These are phyloP conservation scores for Panaeolus cyanescens DNA, from an alignment of 768 basidiomycete genomes.

Conservation along the genomic window DNA sequence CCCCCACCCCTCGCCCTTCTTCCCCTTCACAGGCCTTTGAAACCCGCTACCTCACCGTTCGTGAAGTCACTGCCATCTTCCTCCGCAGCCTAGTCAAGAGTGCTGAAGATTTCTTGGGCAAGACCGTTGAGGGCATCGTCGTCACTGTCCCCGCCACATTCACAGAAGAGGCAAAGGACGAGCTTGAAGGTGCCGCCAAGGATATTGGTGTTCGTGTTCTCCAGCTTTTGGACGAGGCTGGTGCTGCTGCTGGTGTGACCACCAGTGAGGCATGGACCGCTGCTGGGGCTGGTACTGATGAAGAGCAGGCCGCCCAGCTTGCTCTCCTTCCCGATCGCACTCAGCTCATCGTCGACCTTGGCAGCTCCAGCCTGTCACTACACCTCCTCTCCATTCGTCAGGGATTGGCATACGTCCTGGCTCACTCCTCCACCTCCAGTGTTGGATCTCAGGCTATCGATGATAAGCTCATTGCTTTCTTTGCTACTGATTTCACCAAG, in stretches of 20 bases:
- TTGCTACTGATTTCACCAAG: constrained; percentile 95
- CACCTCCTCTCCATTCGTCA: constrained; percentile 73
- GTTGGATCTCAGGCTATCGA: constrained; percentile 77
- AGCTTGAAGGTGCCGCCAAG: constrained; percentile 71
- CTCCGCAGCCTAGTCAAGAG: constrained; percentile 81
- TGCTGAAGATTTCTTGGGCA: constrained; percentile 89
- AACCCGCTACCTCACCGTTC: constrained; percentile 75
- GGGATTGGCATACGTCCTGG: constrained; percentile 70
- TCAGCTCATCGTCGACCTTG: constrained; percentile 81
- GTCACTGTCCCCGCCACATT: constrained; percentile 83
- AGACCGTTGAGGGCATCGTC: constrained; percentile 76
- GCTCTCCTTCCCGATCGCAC: constrained; percentile 58
- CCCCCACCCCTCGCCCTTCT: constrained; percentile 66
- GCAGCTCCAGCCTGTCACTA: constrained; percentile 70
- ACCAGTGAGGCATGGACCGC: constrained; percentile 44
- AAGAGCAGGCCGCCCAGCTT: not conserved
- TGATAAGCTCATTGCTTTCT: constrained; percentile 83
- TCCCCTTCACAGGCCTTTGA: constrained; percentile 55
- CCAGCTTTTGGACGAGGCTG: constrained; percentile 87
- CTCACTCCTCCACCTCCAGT: constrained; percentile 45
- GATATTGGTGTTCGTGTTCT: constrained; percentile 84
- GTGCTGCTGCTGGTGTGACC: constrained; percentile 67
- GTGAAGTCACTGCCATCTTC: constrained; percentile 86
- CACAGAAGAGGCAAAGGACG: constrained; percentile 63
- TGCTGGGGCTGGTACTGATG: constrained; percentile 11